These are phyloP conservation scores for Yamadazyma aaseri DNA, from an alignment of 1,139 yeast species.

Conservation along the genomic window DNA sequence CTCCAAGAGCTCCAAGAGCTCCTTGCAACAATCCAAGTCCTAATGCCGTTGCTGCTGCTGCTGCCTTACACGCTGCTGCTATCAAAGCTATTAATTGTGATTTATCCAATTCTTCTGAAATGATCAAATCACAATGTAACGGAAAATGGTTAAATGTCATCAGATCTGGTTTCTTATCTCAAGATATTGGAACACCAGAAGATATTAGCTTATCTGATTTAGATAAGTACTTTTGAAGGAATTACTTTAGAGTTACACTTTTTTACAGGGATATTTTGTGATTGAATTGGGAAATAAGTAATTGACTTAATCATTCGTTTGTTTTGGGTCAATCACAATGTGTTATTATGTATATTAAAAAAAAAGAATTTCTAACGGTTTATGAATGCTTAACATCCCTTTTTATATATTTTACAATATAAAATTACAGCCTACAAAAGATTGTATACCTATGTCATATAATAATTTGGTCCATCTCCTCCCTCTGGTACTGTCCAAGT, in stretches of 20 bases:
- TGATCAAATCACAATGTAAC: conserved; percentile 23
- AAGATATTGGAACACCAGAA: conserved; percentile 77
- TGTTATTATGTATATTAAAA: conserved; percentile 13
- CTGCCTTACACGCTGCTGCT: conserved; percentile 74
- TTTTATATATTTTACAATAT: too few relatives aligned
- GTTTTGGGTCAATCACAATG: conserved; percentile 6
- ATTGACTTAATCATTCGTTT: conserved; percentile 3
- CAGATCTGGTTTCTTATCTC: conserved; percentile 69
- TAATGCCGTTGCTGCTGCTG: conserved; percentile 69
- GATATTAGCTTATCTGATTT: conserved; percentile 70
- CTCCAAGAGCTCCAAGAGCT: conserved; percentile 70
- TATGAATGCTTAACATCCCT: too few relatives aligned
- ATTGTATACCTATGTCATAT: conserved; percentile 64
- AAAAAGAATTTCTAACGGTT: conserved; percentile 7
- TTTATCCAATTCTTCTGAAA: conserved; percentile 12
- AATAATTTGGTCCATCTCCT: conserved; percentile 96
- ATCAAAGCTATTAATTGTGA: conserved; percentile 43
- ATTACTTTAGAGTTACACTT: neutral
- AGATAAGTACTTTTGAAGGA: conserved; percentile 52
- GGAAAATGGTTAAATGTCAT: conserved; percentile 69
- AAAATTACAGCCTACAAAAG: too few relatives aligned
- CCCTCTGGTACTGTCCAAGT: conserved; percentile 97
- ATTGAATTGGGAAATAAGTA: conserved; percentile 2
- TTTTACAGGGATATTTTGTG: neutral
- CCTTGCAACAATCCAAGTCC: conserved; percentile 59